phyloP scores from a whole-genome alignment of 495 filamentous ascomycete genomes.

The Lophiotrema nucula region DNA sequence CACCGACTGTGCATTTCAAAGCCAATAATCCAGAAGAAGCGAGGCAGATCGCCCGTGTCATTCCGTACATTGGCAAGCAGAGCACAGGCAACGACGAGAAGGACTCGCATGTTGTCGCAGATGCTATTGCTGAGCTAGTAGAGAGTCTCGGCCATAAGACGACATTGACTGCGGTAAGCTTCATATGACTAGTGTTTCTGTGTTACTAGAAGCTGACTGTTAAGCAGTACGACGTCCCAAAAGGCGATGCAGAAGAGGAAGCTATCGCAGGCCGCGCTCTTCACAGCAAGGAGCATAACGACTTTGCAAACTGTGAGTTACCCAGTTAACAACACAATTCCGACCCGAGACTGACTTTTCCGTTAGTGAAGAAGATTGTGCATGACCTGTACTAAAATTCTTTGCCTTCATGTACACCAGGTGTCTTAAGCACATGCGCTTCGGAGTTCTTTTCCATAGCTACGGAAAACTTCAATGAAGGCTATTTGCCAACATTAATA shows the following conservation, averaged over 20 bases:
- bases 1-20: conserved; percentile 35
- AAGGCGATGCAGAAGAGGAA: conserved; percentile 30
- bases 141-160: conserved; percentile 32
- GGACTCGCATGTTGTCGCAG: conserved; percentile 30
- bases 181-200: background rate
- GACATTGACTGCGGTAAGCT: conserved; percentile 24
- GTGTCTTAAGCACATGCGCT: too few species aligned
- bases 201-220: background rate
- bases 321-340: too few species aligned
- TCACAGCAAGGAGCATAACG: conserved; percentile 31
- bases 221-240: conserved; percentile 27
- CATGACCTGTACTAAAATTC: conserved; percentile 18
- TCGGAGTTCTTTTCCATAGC: too few species aligned
- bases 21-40: conserved; percentile 33
- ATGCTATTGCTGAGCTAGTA: conserved; percentile 30
- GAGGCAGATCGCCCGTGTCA: conserved; percentile 33
- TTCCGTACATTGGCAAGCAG: conserved; percentile 31
- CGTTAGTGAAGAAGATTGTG: conserved; percentile 27
- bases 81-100: conserved; percentile 27
- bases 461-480: too few species aligned
- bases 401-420: too few species aligned
- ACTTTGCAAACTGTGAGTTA: conserved; percentile 26
- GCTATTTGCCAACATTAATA: too few species aligned
- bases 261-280: conserved; percentile 28
- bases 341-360: background rate